Evolutionary conservation across 1,284 basidiomycete genomes (phyloP).

Genomic region (Gomphus bonarii): DNA sequence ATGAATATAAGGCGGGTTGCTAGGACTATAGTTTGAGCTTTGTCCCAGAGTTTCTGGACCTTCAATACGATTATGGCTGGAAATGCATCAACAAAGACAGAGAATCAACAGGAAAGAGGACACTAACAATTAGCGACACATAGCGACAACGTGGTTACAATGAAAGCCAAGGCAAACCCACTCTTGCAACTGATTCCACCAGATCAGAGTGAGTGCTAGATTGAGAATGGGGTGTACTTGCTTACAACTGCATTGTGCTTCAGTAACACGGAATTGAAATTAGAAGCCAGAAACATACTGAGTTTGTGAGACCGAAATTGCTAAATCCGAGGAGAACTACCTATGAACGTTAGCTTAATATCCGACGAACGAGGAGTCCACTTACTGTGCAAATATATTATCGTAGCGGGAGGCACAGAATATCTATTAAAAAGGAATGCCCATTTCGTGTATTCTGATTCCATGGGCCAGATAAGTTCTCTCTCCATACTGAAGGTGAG

Average conservation of each 20-base stretch:
- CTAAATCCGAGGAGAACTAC: neutral
- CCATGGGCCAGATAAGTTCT: neutral
- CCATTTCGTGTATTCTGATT: neutral
- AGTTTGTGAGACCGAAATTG: neutral
- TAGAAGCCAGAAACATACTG: neutral
- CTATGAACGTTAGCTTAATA: neutral
- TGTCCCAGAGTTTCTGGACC: neutral
- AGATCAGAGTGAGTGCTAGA: neutral
- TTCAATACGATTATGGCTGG: neutral
- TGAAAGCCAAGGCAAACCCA: neutral
- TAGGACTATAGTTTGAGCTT: neutral
- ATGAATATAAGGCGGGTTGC: neutral
- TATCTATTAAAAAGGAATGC: neutral
- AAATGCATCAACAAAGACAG: neutral
- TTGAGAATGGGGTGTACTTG: neutral
- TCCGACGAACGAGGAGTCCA: neutral
- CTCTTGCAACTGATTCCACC: neutral
- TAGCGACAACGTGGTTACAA: neutral
- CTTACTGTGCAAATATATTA: neutral
- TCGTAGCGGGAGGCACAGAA: neutral
- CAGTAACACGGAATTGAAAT: neutral
- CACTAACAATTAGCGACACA: neutral
- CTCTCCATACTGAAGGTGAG: neutral
- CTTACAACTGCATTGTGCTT: neutral
- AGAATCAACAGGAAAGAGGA: neutral